Conservation (phyloP, 2,329 filamentous ascomycete genomes). For the Phoma sp. region DNA sequence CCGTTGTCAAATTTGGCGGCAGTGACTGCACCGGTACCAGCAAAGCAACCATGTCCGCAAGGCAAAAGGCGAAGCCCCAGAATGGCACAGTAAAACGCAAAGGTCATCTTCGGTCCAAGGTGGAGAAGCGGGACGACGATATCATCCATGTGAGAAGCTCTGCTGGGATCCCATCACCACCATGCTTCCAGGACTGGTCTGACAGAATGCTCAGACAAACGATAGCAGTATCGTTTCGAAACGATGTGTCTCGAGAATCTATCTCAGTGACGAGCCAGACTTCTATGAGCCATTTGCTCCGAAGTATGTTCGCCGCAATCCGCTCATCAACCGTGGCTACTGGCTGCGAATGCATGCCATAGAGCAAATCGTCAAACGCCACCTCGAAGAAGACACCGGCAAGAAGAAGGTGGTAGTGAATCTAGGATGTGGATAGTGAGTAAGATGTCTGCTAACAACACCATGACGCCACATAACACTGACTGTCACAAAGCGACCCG, state of each 20-base stretch:
- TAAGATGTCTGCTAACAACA: conserved; percentile 37
- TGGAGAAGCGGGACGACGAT: conserved; percentile 56
- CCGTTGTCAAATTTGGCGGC: conserved; percentile 16
- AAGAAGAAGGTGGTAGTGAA: conserved; percentile 79
- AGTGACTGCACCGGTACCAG: conserved; percentile 5
- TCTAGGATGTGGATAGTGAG: conserved; percentile 88
- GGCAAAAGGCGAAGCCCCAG: conserved; percentile 19
- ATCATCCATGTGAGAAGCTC: conserved; percentile 61
- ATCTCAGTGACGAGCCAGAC: conserved; percentile 77
- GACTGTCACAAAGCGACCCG: conserved; percentile 69
- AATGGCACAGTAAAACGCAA: conserved; percentile 19
- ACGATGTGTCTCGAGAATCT: conserved; percentile 87
- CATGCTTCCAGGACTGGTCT: conserved; percentile 40
- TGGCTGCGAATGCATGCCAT: conserved; percentile 85
- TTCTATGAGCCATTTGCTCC: conserved; percentile 89
- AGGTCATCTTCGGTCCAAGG: conserved; percentile 26
- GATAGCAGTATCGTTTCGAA: conserved; percentile 93
- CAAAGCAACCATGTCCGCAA: conserved; percentile 18
- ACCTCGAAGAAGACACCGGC: conserved; percentile 65
- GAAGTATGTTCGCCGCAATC: conserved; percentile 82
- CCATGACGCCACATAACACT: conserved; percentile 18
- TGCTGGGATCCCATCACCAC: not conserved
- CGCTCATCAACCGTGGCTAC: conserved; percentile 88
- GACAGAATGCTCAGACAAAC: conserved; percentile 66
- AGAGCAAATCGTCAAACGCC: conserved; percentile 74